Percentiles rank a stretch among this genome's conserved stretches.
These are phyloP conservation scores for Phalaenopsis aphrodite DNA, from an alignment of 106 monocot genomes.

Conservation along the genomic window DNA sequence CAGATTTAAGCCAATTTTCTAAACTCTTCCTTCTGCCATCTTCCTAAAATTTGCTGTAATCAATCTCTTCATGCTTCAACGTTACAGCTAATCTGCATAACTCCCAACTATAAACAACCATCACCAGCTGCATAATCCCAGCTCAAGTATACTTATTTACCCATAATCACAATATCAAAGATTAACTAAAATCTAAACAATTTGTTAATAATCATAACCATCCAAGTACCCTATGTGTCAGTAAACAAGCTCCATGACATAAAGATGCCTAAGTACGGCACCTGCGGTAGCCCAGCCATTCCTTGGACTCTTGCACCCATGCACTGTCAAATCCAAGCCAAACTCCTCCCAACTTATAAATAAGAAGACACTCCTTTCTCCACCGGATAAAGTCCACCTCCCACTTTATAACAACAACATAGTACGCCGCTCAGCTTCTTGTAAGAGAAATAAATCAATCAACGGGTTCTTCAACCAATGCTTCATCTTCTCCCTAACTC, in stretches of 20 bases:
- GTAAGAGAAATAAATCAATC: neutral
- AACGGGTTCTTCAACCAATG: neutral
- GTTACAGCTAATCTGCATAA: too few relatives aligned
- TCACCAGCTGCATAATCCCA: too few relatives aligned
- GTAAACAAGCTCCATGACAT: neutral
- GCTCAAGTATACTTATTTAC: too few relatives aligned
- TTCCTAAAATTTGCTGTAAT: too few relatives aligned
- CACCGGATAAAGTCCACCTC: neutral
- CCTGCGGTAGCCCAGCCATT: neutral
- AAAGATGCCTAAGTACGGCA: constrained; percentile 3
- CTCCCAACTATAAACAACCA: too few relatives aligned
- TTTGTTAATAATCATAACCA: neutral
- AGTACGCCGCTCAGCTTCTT: neutral
- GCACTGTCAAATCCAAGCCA: constrained; percentile 8
- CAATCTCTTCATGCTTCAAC: too few relatives aligned
- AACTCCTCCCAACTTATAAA: neutral
- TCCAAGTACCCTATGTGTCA: neutral
- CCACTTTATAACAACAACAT: neutral
- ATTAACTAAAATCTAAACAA: neutral
- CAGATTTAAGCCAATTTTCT: too few relatives aligned
- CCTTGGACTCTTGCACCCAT: neutral
- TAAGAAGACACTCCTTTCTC: neutral
- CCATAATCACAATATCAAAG: too few relatives aligned
- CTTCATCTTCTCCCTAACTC: neutral
- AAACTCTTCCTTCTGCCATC: too few relatives aligned